Evolutionary conservation across 768 basidiomycete genomes (phyloP).

Genomic region (Cyathus striatus): DNA sequence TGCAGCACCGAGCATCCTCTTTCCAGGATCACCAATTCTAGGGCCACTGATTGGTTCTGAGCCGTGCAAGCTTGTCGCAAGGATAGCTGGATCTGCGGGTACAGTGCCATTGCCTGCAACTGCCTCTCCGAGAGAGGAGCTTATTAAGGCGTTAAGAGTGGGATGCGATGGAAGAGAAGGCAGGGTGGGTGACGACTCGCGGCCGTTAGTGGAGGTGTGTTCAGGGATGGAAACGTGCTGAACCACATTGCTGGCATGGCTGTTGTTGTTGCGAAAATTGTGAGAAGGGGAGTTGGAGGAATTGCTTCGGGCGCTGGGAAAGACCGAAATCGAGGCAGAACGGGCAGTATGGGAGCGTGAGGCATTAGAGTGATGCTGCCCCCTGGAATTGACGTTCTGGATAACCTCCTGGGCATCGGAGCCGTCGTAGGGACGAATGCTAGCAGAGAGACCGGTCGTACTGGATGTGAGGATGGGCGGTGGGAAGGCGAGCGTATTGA

Average conservation of each 20-base stretch:
- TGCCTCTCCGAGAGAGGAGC: conserved; percentile 58
- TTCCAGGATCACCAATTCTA: conserved; percentile 83
- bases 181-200: conserved; percentile 73
- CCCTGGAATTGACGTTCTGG: conserved; percentile 74
- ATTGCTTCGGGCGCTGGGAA: conserved; percentile 46
- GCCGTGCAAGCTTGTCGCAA: conserved; percentile 50
- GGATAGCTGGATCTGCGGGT: conserved; percentile 64
- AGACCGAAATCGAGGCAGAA: conserved; percentile 59
- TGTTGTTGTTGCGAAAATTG: conserved; percentile 29
- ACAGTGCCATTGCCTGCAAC: conserved; percentile 34
- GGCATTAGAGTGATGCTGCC: conserved; percentile 53
- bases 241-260: conserved; percentile 22
- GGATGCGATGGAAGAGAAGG: conserved; percentile 79
- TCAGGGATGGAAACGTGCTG: conserved; percentile 52
- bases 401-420: conserved; percentile 87
- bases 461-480: conserved; percentile 63
- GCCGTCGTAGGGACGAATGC: conserved; percentile 90
- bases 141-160: conserved; percentile 81
- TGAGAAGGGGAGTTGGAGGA: conserved; percentile 30
- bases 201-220: conserved; percentile 36
- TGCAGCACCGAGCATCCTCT: conserved; percentile 84
- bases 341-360: conserved; percentile 72
- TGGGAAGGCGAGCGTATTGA: conserved; percentile 81
- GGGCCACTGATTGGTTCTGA: conserved; percentile 44
- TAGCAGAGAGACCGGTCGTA: conserved; percentile 44